Evolutionary conservation across 164 flowering plant species (phyloP), one percentile per base, ranked within the genome.

Genomic region (Vitis amurensis): DNA sequence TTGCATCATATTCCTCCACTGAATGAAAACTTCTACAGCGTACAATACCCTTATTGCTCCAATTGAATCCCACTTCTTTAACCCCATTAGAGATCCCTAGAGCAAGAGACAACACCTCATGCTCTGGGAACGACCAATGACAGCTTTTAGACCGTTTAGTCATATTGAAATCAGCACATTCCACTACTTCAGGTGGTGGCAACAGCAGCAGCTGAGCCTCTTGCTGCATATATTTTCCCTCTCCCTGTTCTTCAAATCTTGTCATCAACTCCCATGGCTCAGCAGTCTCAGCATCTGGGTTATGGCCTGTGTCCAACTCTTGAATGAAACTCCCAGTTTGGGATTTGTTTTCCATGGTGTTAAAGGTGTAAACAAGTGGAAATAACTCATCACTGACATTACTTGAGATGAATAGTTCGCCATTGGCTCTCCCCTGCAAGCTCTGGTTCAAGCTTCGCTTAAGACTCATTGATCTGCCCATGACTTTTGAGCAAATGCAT

Each of bases 1-100:
- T 19, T n/a, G 59, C 63, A 59, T 80, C 83, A 37, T 55, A 82
- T 48, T 80, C 86, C 62, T 74, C 73, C 17, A 78, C 70, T 6
- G 86, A 74, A 56, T 80, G 76, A 31, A 77, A 74, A 51, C 83
- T 80, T 66, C 76, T 64, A 9, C 63, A 61, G 12, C 75, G 73
- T 8, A 9, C 19, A 9, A 60, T 37, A 11, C 53, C 72, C 52
- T 50, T 31, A 49, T 51, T 60, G 44, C 9, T 61, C 27, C 29
- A 37, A 52, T n/a, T 11, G 15, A 3, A 37, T 50, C 14, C 13
- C 12, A n/a, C 52, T 7, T 16, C 71, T 11, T 60, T 15, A 9
- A 23, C 11, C 27, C 61, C 70, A 51, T 49, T 12, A 6, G 27
- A 66, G 5, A 44, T 23, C 23, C 27, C 63, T 13, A 30, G 8